A percentile compares a stretch with the other conserved stretches of the same genome.
Evolutionary conservation across 768 basidiomycete species (phyloP).

Genomic region (Piloderma croceum): DNA sequence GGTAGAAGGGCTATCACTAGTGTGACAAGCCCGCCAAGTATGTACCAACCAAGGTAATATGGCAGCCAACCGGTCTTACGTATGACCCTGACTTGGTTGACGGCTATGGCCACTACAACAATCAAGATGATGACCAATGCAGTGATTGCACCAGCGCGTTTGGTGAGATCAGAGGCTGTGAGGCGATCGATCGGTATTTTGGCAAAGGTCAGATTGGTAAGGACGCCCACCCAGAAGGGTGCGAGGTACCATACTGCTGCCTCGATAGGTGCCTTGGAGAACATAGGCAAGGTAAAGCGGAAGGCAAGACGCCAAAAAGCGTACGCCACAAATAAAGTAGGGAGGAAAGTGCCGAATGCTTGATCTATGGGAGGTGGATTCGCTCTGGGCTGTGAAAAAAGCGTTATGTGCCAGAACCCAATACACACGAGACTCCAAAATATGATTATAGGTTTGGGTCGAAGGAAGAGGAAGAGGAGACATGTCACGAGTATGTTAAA

Average conservation of each 20-base stretch:
- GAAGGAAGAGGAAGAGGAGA: constrained; percentile 64
- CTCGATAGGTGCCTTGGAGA: constrained; percentile 65
- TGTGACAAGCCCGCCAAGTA: constrained; percentile 56
- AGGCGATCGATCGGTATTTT: constrained; percentile 74
- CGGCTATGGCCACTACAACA: constrained; percentile 49
- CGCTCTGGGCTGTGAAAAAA: constrained; percentile 70
- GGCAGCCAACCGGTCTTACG: constrained; percentile 82
- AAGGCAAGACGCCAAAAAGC: constrained; percentile 74
- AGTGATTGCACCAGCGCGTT: constrained; percentile 60
- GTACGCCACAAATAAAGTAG: constrained; percentile 71
- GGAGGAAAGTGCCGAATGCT: constrained; percentile 76
- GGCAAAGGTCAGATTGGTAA: constrained; percentile 66
- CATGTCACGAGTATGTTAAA: constrained; percentile 68
- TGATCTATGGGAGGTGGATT: constrained; percentile 63
- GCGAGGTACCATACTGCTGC: constrained; percentile 66
- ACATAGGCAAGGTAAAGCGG: constrained; percentile 69
- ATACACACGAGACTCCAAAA: constrained; percentile 80
- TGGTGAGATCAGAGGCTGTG: constrained; percentile 59
- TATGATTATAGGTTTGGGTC: constrained; percentile 60
- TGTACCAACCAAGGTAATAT: constrained; percentile 71
- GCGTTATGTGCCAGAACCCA: constrained; percentile 78
- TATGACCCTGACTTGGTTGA: constrained; percentile 79
- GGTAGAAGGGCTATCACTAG: constrained; percentile 67
- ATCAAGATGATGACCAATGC: constrained; percentile 66
- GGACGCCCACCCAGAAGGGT: constrained; percentile 74